phyloP scores from a whole-genome alignment of 2,329 filamentous ascomycete species.

The Aspergillus nomiae region DNA sequence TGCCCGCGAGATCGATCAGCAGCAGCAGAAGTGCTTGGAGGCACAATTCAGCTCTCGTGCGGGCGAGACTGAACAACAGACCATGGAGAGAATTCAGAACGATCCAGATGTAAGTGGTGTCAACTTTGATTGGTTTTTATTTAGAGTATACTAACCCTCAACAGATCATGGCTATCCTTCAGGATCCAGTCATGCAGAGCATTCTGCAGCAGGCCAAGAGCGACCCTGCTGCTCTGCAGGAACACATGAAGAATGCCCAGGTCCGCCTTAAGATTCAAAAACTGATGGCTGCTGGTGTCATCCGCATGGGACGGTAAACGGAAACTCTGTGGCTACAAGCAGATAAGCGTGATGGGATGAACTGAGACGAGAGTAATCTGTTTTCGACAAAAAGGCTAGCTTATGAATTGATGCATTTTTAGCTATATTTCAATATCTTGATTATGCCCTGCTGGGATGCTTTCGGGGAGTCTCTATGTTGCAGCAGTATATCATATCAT shows the following conservation, averaged over 20 bases:
- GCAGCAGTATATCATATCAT: neutral
- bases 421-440: conserved; percentile 8
- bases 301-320: conserved; percentile 67
- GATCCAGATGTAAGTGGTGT: conserved; percentile 76
- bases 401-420: conserved; percentile 15
- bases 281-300: conserved; percentile 88
- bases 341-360: conserved; percentile 14
- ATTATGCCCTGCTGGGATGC: neutral
- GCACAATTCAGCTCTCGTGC: conserved; percentile 89
- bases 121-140: neutral
- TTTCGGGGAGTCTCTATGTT: neutral
- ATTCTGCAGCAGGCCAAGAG: conserved; percentile 96
- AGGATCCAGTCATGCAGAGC: conserved; percentile 96
- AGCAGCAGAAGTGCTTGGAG: conserved; percentile 87
- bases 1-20: conserved; percentile 85
- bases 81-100: conserved; percentile 82
- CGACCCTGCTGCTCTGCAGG: conserved; percentile 86
- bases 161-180: conserved; percentile 83
- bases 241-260: conserved; percentile 93
- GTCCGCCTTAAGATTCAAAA: conserved; percentile 92
- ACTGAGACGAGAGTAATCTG: conserved; percentile 6
- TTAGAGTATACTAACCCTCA: conserved; percentile 24
- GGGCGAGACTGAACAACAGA: conserved; percentile 95
- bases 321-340: neutral
- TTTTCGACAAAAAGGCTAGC: neutral